Conservation (phyloP, 2,329 filamentous ascomycete species). For the Colletotrichum sp. region DNA sequence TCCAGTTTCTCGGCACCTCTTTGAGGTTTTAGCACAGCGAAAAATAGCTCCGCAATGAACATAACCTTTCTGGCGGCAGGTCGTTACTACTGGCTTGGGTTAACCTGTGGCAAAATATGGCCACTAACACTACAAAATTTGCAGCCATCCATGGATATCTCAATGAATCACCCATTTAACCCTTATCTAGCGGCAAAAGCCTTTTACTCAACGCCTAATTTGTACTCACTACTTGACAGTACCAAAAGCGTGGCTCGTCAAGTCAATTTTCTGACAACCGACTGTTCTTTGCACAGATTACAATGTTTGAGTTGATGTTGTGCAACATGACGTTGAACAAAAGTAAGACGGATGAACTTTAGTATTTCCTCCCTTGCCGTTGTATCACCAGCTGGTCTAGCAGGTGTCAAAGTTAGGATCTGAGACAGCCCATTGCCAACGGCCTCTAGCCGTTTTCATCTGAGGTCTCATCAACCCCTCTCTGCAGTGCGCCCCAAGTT, state of each 20-base stretch:
- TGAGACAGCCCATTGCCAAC: not conserved
- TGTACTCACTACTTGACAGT: accelerated
- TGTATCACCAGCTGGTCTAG: not conserved
- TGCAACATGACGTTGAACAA: not conserved
- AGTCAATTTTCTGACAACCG: not conserved
- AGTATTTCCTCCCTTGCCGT: not conserved
- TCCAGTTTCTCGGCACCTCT: accelerated
- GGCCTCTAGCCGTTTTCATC: not conserved
- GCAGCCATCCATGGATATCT: not conserved
- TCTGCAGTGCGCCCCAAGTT: not conserved
- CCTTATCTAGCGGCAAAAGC: not conserved
- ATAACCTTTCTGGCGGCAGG: too few relatives aligned
- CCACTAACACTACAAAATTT: accelerated
- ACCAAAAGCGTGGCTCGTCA: not conserved
- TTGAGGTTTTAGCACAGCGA: not conserved
- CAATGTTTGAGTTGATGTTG: not conserved
- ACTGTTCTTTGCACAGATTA: not conserved
- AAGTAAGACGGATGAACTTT: not conserved
- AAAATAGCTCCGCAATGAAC: not conserved
- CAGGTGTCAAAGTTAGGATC: not conserved
- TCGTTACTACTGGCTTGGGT: too few relatives aligned
- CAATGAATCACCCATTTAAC: not conserved
- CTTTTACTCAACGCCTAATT: not conserved
- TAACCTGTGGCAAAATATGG: accelerated
- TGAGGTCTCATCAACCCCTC: not conserved